Evolutionary conservation across 2,329 filamentous ascomycete species (phyloP).

Genomic region (Fusarium subtropicale): DNA sequence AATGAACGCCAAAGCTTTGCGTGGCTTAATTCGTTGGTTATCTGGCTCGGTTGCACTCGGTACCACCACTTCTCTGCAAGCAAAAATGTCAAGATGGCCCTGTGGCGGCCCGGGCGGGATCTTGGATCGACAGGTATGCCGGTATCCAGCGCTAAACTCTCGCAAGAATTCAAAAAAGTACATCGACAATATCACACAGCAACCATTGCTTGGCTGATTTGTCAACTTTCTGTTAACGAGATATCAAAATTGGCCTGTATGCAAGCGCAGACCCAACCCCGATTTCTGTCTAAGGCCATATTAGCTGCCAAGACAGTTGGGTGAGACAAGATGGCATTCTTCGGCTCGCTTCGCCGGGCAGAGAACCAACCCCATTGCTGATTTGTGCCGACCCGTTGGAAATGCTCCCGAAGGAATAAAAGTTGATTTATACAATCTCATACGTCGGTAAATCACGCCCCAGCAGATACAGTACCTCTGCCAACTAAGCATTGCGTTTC

Average conservation of each 20-base stretch:
- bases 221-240: background rate
- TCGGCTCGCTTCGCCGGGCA: background rate
- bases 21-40: constrained; percentile 3
- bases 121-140: constrained; percentile 43
- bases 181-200: background rate
- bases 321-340: constrained; percentile 4
- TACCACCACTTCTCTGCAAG: constrained; percentile 1
- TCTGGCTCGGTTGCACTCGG: background rate
- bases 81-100: constrained; percentile 21
- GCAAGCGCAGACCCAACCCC: background rate
- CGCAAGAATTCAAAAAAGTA: constrained; percentile 8
- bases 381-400: constrained; percentile 4
- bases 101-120: constrained; percentile 45
- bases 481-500: background rate
- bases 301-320: background rate
- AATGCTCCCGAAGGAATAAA: constrained; percentile 6
- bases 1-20: background rate
- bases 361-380: constrained; percentile 11
- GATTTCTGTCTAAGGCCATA: background rate
- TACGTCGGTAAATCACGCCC: background rate
- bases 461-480: constrained; percentile 4
- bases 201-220: background rate
- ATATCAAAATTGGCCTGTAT: background rate
- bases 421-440: background rate
- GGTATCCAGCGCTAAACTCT: constrained; percentile 38